Conservation (phyloP, 345 rosid species). For the Syzygium oleosum region DNA sequence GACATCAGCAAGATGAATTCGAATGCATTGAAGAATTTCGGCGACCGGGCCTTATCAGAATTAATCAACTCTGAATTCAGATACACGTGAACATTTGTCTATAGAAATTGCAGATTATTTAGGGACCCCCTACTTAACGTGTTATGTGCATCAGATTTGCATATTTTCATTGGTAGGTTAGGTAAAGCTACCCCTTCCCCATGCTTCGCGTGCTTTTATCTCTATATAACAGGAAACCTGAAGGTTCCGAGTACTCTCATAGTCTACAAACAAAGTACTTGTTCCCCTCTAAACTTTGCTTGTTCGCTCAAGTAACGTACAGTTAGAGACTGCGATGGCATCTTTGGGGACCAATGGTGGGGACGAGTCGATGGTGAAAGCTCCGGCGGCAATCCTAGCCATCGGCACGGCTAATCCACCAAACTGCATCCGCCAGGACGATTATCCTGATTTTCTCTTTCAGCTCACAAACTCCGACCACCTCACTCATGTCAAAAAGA, state of each 20-base stretch:
- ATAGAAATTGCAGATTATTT: too few relatives aligned
- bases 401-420: background rate
- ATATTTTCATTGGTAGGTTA: too few relatives aligned
- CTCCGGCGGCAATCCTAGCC: background rate
- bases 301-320: background rate
- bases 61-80: too few relatives aligned
- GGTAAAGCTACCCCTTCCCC: too few relatives aligned
- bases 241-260: background rate
- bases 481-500: background rate
- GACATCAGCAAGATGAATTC: slow-evolving; percentile 44
- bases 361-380: background rate
- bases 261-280: background rate
- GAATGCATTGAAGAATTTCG: slow-evolving; percentile 29
- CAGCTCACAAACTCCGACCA: background rate
- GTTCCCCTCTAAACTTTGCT: background rate
- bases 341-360: background rate
- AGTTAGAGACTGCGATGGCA: background rate
- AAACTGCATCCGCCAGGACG: background rate
- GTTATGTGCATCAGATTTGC: too few relatives aligned
- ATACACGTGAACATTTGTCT: too few relatives aligned
- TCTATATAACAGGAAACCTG: background rate
- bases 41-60: background rate
- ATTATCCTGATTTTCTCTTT: background rate
- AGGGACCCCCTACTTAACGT: too few relatives aligned
- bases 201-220: too few relatives aligned